phyloP scores from a whole-genome alignment of 129 eudicot genomes.

The Flaveria trinervia region DNA sequence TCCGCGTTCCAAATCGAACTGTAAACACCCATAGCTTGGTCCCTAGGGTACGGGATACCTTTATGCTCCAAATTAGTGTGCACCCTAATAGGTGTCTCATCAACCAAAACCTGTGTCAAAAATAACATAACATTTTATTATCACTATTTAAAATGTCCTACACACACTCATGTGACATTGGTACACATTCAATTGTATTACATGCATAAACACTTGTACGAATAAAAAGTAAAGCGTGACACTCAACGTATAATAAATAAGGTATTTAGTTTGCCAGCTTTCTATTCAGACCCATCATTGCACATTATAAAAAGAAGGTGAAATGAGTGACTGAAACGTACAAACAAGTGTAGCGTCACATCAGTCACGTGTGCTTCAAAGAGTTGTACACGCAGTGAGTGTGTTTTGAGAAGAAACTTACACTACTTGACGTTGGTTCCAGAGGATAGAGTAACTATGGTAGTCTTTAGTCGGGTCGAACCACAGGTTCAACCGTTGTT shows the following conservation, averaged over 20 bases:
- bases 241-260: conserved; percentile 25
- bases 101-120: conserved; percentile 68
- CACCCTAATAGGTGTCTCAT: conserved; percentile 81
- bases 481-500: conserved; percentile 88
- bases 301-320: conserved; percentile 6
- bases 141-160: too few species aligned
- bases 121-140: background rate
- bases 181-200: conserved; percentile 13
- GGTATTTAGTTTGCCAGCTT: conserved; percentile 32
- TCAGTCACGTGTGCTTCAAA: conserved; percentile 4
- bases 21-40: conserved; percentile 92
- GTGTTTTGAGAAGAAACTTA: conserved; percentile 40
- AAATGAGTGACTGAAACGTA: conserved; percentile 17
- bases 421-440: conserved; percentile 97
- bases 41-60: conserved; percentile 84
- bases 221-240: conserved; percentile 14
- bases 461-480: conserved; percentile 90
- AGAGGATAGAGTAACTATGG: conserved; percentile 73
- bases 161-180: background rate
- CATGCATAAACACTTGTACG: conserved; percentile 8
- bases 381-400: conserved; percentile 22
- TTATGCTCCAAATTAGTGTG: conserved; percentile 83
- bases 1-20: conserved; percentile 99
- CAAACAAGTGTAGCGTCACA: conserved; percentile 16
- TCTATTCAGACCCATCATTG: conserved; percentile 40